A percentile compares a stretch with the other conserved stretches of the same genome.
Conservation (phyloP, 345 rosid genomes). For the Aegle marmelos region DNA sequence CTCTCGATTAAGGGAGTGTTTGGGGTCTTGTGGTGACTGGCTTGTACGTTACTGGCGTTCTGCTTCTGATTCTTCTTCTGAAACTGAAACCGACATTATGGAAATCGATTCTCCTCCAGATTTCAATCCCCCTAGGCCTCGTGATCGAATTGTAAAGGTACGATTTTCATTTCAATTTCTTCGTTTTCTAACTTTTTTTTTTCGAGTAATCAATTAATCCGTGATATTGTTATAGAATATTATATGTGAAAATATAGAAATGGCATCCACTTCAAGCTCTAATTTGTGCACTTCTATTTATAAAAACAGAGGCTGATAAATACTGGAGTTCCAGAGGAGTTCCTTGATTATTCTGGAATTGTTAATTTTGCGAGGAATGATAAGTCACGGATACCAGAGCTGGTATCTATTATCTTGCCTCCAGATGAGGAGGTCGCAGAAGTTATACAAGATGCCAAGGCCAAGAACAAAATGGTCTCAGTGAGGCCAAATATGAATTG, state of each 20-base stretch:
- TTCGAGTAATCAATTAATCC: not conserved
- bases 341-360: slow-evolving; percentile 40
- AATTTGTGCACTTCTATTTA: not conserved
- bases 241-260: not conserved
- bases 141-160: slow-evolving; percentile 55
- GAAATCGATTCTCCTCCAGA: slow-evolving; percentile 48
- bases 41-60: slow-evolving; percentile 36
- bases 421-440: slow-evolving; percentile 58
- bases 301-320: slow-evolving; percentile 62
- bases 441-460: slow-evolving; percentile 29
- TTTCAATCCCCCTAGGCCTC: slow-evolving; percentile 32
- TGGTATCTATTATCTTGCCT: slow-evolving; percentile 65
- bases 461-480: slow-evolving; percentile 27
- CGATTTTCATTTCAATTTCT: not conserved
- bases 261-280: not conserved
- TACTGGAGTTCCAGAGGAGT: slow-evolving; percentile 56
- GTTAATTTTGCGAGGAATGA: slow-evolving; percentile 49
- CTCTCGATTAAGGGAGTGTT: slow-evolving; percentile 47
- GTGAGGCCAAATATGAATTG: slow-evolving; percentile 31
- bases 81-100: slow-evolving; percentile 32
- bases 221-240: not conserved
- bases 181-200: not conserved
- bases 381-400: slow-evolving; percentile 32
- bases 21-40: slow-evolving; percentile 49
- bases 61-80: not conserved